Base-by-base conservation (phyloP, 2,329 filamentous ascomycete genomes). In the Colletotrichum orbiculare region DNA sequence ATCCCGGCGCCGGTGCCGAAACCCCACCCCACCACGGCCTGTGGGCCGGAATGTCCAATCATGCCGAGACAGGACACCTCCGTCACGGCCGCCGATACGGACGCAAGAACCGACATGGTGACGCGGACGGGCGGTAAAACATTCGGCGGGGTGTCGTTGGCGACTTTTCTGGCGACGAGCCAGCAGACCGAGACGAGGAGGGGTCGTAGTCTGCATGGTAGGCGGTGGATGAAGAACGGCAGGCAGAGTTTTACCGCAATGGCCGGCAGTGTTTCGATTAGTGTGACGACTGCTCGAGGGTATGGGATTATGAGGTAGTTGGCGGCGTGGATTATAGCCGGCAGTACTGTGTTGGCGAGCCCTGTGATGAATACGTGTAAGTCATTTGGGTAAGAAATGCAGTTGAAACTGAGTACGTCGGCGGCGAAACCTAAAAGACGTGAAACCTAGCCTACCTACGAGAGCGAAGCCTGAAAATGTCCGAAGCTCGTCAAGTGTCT, bases 221-320 rank as follows among this genome's bases (percentile, higher is more conserved):
- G 39, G 48, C 15, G 56, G 46, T 71, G 69, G 39, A 78, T 66
- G 58, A 73, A 9, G 57, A 75, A 65, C 17, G 75, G 71, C 45
- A 76, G 54, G 8, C 70, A 6, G 17, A 74, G 61, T 42, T 76
- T 79, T n/a, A 68, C 64, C 9, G 66, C 45, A 7, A 79, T 60
- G 11, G 69, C 71, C 6, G 77, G 75, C 1, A 76, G 45, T 4
- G 71, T 67, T 52, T 77, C 73, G 35, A 78, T 71, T 46, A 78
- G 64, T 38, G 75, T 42, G 53, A 78, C 74, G 49, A 71, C 54
- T 54, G 73, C 72, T 39, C 73, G 71, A 1, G 75, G 71, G 48
- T 74, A 77, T 0, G 76, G 75, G 52, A 77, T 71, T 52, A 76
- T 74, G 66, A 78, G 74, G 48, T 78, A 78, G 60, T 75, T 75